A percentile compares a stretch with the other conserved stretches of the same genome.
phyloP scores from a whole-genome alignment of 2,329 filamentous ascomycete genomes.

The Beauveria australis region DNA sequence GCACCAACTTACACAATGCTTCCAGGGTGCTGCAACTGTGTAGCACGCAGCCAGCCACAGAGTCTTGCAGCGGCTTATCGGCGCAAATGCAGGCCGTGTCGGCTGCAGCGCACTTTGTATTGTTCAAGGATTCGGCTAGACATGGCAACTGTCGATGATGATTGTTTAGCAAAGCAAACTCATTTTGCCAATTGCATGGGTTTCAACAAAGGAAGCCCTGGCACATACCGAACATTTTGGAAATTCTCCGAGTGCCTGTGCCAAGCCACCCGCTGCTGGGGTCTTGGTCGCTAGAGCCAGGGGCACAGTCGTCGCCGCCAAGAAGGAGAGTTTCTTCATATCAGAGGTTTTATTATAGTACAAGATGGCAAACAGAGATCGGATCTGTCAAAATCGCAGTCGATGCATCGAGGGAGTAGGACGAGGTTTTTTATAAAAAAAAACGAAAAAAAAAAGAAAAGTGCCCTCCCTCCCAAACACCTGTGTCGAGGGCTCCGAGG shows the following conservation, averaged over 20 bases:
- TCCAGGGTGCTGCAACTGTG: not conserved
- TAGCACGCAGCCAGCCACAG: not conserved
- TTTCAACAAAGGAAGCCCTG: rapidly evolving
- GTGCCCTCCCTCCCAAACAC: not conserved
- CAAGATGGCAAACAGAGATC: not conserved
- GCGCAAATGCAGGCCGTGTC: constrained; percentile 5
- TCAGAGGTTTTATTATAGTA: too few species aligned
- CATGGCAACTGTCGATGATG: not conserved
- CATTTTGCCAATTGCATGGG: not conserved
- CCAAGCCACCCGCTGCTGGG: not conserved
- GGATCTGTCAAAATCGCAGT: not conserved
- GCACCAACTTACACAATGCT: not conserved
- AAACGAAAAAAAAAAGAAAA: not conserved
- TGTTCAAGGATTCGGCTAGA: not conserved
- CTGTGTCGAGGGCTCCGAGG: not conserved
- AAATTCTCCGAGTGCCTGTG: not conserved
- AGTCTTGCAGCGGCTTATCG: not conserved
- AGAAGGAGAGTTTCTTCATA: not conserved
- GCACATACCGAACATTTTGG: constrained; percentile 6
- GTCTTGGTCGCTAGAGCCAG: not conserved
- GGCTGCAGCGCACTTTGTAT: not conserved
- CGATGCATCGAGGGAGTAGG: not conserved
- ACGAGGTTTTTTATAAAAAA: not conserved
- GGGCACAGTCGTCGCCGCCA: not conserved
- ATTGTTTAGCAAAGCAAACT: not conserved